Base-by-base conservation (phyloP, 148 eudicot species). In the Arbutus unedo region DNA sequence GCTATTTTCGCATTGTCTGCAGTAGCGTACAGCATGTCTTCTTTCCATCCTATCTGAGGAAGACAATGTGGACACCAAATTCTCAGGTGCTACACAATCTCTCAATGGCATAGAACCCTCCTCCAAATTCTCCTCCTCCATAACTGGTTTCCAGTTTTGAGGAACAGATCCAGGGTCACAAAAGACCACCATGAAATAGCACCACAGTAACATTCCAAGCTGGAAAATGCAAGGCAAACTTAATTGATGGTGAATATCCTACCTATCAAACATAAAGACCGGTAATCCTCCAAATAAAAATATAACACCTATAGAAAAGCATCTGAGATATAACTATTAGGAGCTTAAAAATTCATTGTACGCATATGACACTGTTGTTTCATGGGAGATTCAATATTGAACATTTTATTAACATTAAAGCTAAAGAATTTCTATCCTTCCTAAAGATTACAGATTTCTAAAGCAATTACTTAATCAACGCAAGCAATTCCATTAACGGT, bases 81-180 rank as follows among this genome's bases (percentile, higher is more conserved):
- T 64, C 19, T 87, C 90, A 14, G 85, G 77, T n/a, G 83, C 82
- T 77, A 83, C 79, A 81, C 80, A 76, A 81, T 83, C 90, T 50
- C 89, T 76, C 31, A 81, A 87, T 50, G 89, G 71, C 4, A 85
- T 83, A 10, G 89, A 81, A 84, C 93, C 93, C 80, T 88, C 97
- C 82, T 92, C 97, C 25, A 86, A 55, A 87, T 86, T 87, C 79
- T 79, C 87, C 55, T 89, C 88, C 54, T 89, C 91, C n/a, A 81
- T 59, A 50, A 85, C 73, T 18, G 91, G 90, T 80, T 88, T 89
- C 98, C 98, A 95, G 85, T 93, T 93, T 88, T 82, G 85, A 81
- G 98, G 98, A 83, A 95, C 95, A 86, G 95, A 88, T 79, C 98
- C 98, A 81, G 98, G 98, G 90, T 95, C 95, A 78, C 84, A 87